Evolutionary conservation across 768 basidiomycete species (phyloP), one percentile per base, ranked within the genome.

Genomic region (Multifurca ochricompacta): DNA sequence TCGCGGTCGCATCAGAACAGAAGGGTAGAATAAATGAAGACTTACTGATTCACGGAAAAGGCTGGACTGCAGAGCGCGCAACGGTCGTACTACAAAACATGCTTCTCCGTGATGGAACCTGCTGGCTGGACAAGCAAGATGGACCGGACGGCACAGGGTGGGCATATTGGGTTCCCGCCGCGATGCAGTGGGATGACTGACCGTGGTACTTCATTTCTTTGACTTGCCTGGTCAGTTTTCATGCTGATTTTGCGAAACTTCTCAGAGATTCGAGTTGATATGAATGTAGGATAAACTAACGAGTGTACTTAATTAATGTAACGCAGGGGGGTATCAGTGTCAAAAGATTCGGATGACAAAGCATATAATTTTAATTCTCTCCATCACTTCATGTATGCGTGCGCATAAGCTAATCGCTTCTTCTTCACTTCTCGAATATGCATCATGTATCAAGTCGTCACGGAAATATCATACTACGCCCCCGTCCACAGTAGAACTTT

Each of bases 51-150:
- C 63, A 66, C 28, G 68, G 75, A 48, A 80, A 79, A 14, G 84
- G 82, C 4, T 99, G 96, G 96, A 80, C 81, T 1, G 68, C 75
- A 45, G 87, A 87, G 32, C 77, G 96, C 25, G 85, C 88, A 4
- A 74, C 77, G 44, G 77, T 81, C 10, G 93, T 86, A 1, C 68
- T 98, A 63, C 85, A 92, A 63, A 93, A 94, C 58, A 93, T 95
- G 83, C 77, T 94, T 13, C 74, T 91, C 58, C 76, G 86, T 25
- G 93, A 98, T 59, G 95, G 94, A 1, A 72, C 95, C 23, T 94
- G 91, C 54, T 99, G 96, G 96, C 65, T 98, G 28, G 96, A 99
- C 64, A 85, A 90, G 23, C 92, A 96, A 68, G 90, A 87, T 49
- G 80, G 60, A 6, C 53, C 53, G 1, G 30, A 82, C 60, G 66